Conservation (phyloP, 192 early-diverging fungal species). For the Linnemannia zychae region DNA sequence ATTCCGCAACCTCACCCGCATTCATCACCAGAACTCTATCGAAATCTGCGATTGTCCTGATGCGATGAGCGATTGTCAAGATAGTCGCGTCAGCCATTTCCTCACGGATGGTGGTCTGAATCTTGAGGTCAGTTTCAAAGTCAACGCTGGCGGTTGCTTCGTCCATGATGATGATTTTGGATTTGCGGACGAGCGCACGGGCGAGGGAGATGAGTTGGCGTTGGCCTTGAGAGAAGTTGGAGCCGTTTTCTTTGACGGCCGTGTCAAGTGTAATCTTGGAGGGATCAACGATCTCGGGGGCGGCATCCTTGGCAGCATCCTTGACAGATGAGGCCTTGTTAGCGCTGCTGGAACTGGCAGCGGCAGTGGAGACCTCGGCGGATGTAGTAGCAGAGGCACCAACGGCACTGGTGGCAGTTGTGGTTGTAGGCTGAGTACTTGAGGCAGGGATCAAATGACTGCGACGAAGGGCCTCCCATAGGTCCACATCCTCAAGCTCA, state of each 20-base stretch:
- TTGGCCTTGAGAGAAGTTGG: slow-evolving; percentile 82
- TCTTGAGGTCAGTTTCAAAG: slow-evolving; percentile 82
- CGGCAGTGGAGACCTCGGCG: background rate
- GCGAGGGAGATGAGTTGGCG: slow-evolving; percentile 80
- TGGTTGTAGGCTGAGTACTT: background rate
- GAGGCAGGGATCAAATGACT: slow-evolving; percentile 72
- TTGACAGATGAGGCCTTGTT: background rate
- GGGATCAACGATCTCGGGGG: slow-evolving; percentile 27
- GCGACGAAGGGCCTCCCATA: slow-evolving; percentile 83
- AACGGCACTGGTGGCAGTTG: background rate
- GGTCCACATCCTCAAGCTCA: slow-evolving; percentile 77
- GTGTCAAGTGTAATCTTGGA: slow-evolving; percentile 71
- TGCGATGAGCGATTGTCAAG: slow-evolving; percentile 89
- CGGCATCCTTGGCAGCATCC: background rate
- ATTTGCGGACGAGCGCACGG: slow-evolving; percentile 76
- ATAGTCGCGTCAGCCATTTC: slow-evolving; percentile 80
- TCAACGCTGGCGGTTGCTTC: slow-evolving; percentile 95
- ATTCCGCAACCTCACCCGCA: slow-evolving; percentile 83
- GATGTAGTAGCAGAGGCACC: slow-evolving; percentile 6
- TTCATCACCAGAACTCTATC: slow-evolving; percentile 76
- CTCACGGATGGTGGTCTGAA: slow-evolving; percentile 86
- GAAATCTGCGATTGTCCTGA: slow-evolving; percentile 83
- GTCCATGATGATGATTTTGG: slow-evolving; percentile 81
- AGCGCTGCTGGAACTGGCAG: background rate
- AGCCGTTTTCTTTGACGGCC: slow-evolving; percentile 81